Conservation (phyloP, 1,284 basidiomycete genomes). For the Coriolopsis trogii region DNA sequence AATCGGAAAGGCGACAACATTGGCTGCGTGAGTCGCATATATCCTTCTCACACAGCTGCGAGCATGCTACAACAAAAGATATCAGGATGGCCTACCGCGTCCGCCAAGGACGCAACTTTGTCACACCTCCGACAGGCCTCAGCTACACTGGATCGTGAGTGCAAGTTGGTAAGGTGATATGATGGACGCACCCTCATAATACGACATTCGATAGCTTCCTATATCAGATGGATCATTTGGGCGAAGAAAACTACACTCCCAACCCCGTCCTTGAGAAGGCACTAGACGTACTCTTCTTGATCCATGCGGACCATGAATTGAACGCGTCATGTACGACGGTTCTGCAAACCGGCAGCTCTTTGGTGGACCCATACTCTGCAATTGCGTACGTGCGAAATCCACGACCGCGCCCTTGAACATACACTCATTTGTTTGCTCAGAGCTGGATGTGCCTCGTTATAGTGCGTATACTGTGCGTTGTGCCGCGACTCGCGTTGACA, state of each 20-base stretch:
- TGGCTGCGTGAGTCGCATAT: conserved; percentile 84
- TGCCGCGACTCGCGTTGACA: background rate
- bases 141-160: conserved; percentile 83
- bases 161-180: background rate
- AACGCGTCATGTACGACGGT: conserved; percentile 86
- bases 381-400: conserved; percentile 68
- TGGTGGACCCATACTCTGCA: conserved; percentile 87
- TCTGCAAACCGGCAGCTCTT: conserved; percentile 82
- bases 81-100: conserved; percentile 85
- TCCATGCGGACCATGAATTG: conserved; percentile 89
- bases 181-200: background rate
- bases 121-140: conserved; percentile 80
- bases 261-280: conserved; percentile 85
- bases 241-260: conserved; percentile 72
- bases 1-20: conserved; percentile 84
- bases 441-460: conserved; percentile 82
- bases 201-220: conserved; percentile 59
- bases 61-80: background rate
- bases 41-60: conserved; percentile 10
- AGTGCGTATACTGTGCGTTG: conserved; percentile 51
- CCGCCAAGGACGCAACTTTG: conserved; percentile 86
- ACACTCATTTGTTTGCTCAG: conserved; percentile 35
- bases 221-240: conserved; percentile 85
- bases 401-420: conserved; percentile 3
- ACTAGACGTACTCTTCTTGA: conserved; percentile 81